Evolutionary conservation across 2,329 filamentous ascomycete species (phyloP).

Genomic region (Beauveria sp.): DNA sequence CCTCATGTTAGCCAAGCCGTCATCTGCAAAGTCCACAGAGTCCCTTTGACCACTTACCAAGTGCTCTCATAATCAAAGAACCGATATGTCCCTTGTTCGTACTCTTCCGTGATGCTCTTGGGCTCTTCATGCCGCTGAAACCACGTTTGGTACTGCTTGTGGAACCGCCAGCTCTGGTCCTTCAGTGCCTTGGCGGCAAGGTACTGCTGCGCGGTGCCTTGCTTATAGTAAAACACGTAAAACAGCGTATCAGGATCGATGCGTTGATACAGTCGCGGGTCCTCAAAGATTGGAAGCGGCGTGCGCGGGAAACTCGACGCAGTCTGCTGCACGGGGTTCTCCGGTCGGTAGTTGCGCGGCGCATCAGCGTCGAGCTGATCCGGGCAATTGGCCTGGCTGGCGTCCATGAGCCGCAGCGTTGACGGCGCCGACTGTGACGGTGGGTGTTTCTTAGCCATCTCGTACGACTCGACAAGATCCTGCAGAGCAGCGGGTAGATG

Average conservation of each 20-base stretch:
- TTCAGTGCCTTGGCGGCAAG: slow-evolving; percentile 94
- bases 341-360: slow-evolving; percentile 76
- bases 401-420: slow-evolving; percentile 65
- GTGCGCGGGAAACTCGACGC: slow-evolving; percentile 86
- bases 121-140: slow-evolving; percentile 98
- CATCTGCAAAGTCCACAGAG: background rate
- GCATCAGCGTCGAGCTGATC: slow-evolving; percentile 73
- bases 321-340: slow-evolving; percentile 66
- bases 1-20: background rate
- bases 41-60: slow-evolving; percentile 57
- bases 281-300: slow-evolving; percentile 83
- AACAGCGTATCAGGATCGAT: slow-evolving; percentile 96
- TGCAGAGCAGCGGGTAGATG: slow-evolving; percentile 83
- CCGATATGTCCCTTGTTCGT: slow-evolving; percentile 95
- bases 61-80: slow-evolving; percentile 99
- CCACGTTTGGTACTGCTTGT: slow-evolving; percentile 99
- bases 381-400: slow-evolving; percentile 66
- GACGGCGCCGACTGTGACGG: slow-evolving; percentile 54
- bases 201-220: slow-evolving; percentile 92
- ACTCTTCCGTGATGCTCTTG: slow-evolving; percentile 97
- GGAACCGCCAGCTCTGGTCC: slow-evolving; percentile 96
- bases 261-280: slow-evolving; percentile 75
- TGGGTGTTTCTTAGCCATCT: slow-evolving; percentile 67
- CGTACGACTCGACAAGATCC: slow-evolving; percentile 86
- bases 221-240: slow-evolving; percentile 98